These are phyloP conservation scores for Catharanthus roseus DNA, from an alignment of 257 asterid genomes.

Conservation along the genomic window DNA sequence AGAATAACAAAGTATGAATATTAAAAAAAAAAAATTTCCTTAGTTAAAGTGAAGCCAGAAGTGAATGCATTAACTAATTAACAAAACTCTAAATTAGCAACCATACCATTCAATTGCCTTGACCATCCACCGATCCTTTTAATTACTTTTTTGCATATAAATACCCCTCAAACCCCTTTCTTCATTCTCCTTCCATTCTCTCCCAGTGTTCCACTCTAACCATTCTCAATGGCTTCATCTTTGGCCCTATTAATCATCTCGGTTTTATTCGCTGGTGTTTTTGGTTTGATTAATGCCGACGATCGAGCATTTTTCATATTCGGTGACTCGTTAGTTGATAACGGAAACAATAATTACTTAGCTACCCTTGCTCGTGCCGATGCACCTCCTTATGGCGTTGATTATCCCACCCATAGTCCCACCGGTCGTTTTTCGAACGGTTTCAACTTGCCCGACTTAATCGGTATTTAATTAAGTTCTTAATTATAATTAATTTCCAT, in stretches of 20 bases:
- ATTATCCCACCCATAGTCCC: constrained; percentile 56
- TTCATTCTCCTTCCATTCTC: background rate
- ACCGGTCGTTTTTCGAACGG: constrained; percentile 83
- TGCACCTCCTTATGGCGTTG: constrained; percentile 71
- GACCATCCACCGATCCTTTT: background rate
- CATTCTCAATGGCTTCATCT: background rate
- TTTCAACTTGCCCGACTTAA: constrained; percentile 61
- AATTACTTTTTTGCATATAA: background rate
- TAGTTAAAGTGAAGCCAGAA: background rate
- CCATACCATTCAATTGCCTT: background rate
- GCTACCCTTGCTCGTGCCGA: constrained; percentile 73
- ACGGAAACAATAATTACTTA: constrained; percentile 65
- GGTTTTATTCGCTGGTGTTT: background rate
- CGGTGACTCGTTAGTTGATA: constrained; percentile 75
- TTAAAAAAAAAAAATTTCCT: background rate
- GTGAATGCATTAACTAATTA: background rate
- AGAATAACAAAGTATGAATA: too few species aligned
- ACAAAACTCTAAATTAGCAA: background rate
- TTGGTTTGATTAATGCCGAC: constrained; percentile 6
- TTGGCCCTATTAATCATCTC: background rate
- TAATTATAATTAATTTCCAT: background rate
- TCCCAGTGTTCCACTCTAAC: background rate
- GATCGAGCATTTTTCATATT: constrained; percentile 61
- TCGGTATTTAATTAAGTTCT: constrained; percentile 45
- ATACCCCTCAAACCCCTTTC: background rate